These are phyloP conservation scores for Tulasnella sp. DNA, from an alignment of 768 basidiomycete genomes.

Conservation along the genomic window DNA sequence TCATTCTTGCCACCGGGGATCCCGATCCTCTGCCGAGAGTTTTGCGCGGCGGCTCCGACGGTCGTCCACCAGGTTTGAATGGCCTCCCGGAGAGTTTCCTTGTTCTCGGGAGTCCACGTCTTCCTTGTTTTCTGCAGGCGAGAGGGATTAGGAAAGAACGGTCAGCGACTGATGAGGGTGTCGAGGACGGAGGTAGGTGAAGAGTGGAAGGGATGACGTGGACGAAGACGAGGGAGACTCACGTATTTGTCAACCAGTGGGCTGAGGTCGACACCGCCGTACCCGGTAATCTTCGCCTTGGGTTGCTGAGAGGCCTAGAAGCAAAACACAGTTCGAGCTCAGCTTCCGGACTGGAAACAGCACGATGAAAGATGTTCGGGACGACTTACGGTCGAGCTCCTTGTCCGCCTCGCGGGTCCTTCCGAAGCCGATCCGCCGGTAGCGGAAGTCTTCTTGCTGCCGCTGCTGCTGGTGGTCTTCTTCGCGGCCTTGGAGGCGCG, in stretches of 20 bases:
- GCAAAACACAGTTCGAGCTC: background rate
- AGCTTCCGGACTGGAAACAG: background rate
- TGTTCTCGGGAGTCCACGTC: too few relatives aligned
- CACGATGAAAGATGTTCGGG: background rate
- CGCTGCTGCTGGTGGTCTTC: background rate
- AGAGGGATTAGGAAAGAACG: too few relatives aligned
- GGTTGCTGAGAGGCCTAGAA: background rate
- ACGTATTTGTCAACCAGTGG: background rate
- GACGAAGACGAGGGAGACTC: too few relatives aligned
- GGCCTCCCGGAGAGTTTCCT: too few relatives aligned
- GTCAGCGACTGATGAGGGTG: too few relatives aligned
- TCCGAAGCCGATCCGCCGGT: background rate
- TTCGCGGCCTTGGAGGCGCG: background rate
- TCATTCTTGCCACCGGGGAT: too few relatives aligned
- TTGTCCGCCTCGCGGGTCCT: background rate
- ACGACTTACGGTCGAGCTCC: background rate
- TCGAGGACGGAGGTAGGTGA: too few relatives aligned
- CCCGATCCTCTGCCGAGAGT: too few relatives aligned
- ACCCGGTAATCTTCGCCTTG: background rate
- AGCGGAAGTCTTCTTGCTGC: background rate
- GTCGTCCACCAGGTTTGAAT: too few relatives aligned
- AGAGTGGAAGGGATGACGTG: too few relatives aligned
- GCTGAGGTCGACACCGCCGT: background rate
- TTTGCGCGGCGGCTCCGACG: too few relatives aligned
- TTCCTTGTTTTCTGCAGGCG: too few relatives aligned